Base-by-base conservation (phyloP, 177 flowering plant genomes). In the Telopea speciosissima region DNA sequence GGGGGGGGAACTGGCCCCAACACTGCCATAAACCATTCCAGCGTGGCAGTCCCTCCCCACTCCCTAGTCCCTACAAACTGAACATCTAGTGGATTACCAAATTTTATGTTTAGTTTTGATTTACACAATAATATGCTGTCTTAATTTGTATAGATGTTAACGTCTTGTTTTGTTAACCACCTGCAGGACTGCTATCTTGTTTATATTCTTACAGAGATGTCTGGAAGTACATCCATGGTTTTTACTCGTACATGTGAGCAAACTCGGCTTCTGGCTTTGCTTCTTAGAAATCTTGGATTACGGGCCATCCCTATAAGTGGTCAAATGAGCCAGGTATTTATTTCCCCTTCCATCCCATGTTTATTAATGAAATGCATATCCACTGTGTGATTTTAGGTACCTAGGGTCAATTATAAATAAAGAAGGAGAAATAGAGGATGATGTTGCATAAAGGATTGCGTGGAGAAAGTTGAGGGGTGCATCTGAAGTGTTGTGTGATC, bases 161-260 rank as follows among this genome's bases (percentile, higher is more conserved):
- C 61, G 65, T 24, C 62, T 70, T 72, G 21, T 54, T 65, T 72
- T 72, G 2, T 58, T 36, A 28, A 69, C 19, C 62, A 68, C 28
- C 68, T 23, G 16, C 89, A 90, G 98, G 97, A 92, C 26, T 88
- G 92, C 79, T 90, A 89, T 75, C 92, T 95, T 61, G 86, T 89
- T 21, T 89, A 84, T 72, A 84, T 90, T 74, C 74, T 92, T 72
- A 83, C 70, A 16, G 93, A 89, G 76, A 86, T 79, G 89, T 68
- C 90, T 68, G 85, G 79, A 66, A 82, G 82, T 63, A 86, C 90
- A 63, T 73, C 96, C 17, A 95, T 92, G 93, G 94, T 95, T 69
- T 95, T 95, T 69, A 92, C 97, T 67, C 90, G 97, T 42, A 92
- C 94, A 19, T 88, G 97, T 74, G 96, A 95, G 58, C 71, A 93